These are phyloP conservation scores for Candida parachauliodes DNA, from an alignment of 805 yeast genomes.

Conservation along the genomic window DNA sequence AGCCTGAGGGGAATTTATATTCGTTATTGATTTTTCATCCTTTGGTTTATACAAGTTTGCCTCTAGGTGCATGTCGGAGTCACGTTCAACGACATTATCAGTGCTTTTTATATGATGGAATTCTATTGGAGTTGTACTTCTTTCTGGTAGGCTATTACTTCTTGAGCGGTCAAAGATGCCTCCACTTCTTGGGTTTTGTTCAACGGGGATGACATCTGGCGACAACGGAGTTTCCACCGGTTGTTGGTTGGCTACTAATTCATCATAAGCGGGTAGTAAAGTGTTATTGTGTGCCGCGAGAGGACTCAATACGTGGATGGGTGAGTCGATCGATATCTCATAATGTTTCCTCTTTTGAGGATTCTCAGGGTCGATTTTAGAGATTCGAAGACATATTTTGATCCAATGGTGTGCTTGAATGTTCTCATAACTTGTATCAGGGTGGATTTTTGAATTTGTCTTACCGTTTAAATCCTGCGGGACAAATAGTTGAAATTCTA, in stretches of 20 bases:
- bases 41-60: slow-evolving; percentile 55
- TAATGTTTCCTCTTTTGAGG: slow-evolving; percentile 76
- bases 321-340: slow-evolving; percentile 93
- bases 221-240: slow-evolving; percentile 34
- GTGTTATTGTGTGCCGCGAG: slow-evolving; percentile 80
- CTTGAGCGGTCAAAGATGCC: slow-evolving; percentile 3
- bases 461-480: slow-evolving; percentile 64
- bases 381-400: slow-evolving; percentile 78
- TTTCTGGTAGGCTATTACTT: slow-evolving; percentile 1
- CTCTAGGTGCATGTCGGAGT: slow-evolving; percentile 37
- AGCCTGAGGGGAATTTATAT: slow-evolving; percentile 62
- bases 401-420: slow-evolving; percentile 96
- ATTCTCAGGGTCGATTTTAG: slow-evolving; percentile 55
- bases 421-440: slow-evolving; percentile 76
- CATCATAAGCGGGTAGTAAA: slow-evolving; percentile 66
- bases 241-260: slow-evolving; percentile 10
- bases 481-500: slow-evolving; percentile 81
- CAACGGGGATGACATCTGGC: slow-evolving; percentile 51
- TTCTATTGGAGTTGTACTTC: slow-evolving; percentile 4
- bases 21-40: slow-evolving; percentile 29
- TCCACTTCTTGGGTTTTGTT: slow-evolving; percentile 14
- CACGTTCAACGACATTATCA: slow-evolving; percentile 34
- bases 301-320: slow-evolving; percentile 76
- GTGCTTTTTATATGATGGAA: slow-evolving; percentile 28
- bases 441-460: slow-evolving; percentile 54